Conservation (phyloP, 441 rosid species). For the Francoa sonchifolia region DNA sequence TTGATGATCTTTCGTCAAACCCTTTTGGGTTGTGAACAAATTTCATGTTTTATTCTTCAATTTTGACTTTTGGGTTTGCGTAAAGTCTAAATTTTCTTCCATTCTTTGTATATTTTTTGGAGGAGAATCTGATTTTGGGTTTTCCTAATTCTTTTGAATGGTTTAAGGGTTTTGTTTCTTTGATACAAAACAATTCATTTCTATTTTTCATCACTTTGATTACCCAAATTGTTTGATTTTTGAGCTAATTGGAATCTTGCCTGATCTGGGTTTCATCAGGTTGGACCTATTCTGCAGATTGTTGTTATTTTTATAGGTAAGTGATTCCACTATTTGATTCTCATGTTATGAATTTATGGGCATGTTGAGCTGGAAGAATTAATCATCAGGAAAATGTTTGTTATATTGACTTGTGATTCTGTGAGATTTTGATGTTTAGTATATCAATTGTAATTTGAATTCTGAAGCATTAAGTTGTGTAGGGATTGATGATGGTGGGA, state of each 20-base stretch:
- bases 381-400: slow-evolving; percentile 2
- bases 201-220: slow-evolving; percentile 4
- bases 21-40: slow-evolving; percentile 10
- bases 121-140: slow-evolving; percentile 7
- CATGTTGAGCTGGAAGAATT: slow-evolving; percentile 31
- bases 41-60: background rate
- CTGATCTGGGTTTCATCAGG: slow-evolving; percentile 38
- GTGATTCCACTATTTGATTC: slow-evolving; percentile 24
- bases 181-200: slow-evolving; percentile 5
- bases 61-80: slow-evolving; percentile 5
- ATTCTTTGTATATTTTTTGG: slow-evolving; percentile 11
- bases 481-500: too few relatives aligned
- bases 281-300: slow-evolving; percentile 19
- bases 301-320: slow-evolving; percentile 25
- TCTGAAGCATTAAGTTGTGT: too few relatives aligned
- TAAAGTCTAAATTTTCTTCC: slow-evolving; percentile 25
- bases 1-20: slow-evolving; percentile 18
- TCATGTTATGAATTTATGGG: slow-evolving; percentile 18
- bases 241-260: slow-evolving; percentile 37
- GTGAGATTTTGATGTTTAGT: slow-evolving; percentile 13
- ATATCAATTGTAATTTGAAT: slow-evolving; percentile 7
- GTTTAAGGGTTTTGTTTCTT: slow-evolving; percentile 7
- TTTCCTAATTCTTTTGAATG: slow-evolving; percentile 9
- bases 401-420: slow-evolving; percentile 12
- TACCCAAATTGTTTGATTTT: slow-evolving; percentile 16